Evolutionary conservation across 441 rosid species (phyloP), one percentile per base, ranked within the genome.

Genomic region (Populus hybrid): DNA sequence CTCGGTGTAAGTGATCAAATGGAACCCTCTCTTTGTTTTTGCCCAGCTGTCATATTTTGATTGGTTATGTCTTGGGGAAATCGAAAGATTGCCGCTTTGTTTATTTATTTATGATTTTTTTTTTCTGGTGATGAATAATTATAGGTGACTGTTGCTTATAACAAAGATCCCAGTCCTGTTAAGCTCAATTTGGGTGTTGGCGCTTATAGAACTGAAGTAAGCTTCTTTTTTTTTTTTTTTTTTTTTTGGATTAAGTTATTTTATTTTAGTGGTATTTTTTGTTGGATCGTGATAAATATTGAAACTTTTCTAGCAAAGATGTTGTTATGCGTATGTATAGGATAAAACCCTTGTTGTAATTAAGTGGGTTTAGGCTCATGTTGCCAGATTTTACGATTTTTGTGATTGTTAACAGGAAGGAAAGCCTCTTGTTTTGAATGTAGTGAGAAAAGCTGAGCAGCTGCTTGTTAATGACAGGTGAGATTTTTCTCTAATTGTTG

Each of bases 131-230:
- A 26, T 26, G 4, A 30, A 24, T 65, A 1, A 72, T 38, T 67
- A 79, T 64, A 93, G 94, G 97, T 93, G 82, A 93, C 95, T 11
- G 92, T 94, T 66, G 97, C 98, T 0, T 97, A 88, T 75, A 96
- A 96, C 89, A 94, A 96, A 80, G 98, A 97, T 53, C 93, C 91
- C 3, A 93, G 98, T 81, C 98, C 94, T 11, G 77, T 88, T 23
- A 97, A 97, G 91, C 85, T 97, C 70, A 97, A 94, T 88, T 82
- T 97, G 83, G 99, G 99, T 42, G 99, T 93, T 65, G 99, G 98
- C 38, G 98, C 98, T 85, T 96, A 96, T 85, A 87, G 98, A 76
- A 96, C 98, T 3, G 98, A 96, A 93, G 98, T 91, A 70, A 46
- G 34, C 72, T 40, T 73, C 9, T 65, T 64, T 0, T 40, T 26